A percentile compares a stretch with the other conserved stretches of the same genome.
These are phyloP conservation scores for Amyloporia xantha DNA, from an alignment of 768 basidiomycete species.

Conservation along the genomic window DNA sequence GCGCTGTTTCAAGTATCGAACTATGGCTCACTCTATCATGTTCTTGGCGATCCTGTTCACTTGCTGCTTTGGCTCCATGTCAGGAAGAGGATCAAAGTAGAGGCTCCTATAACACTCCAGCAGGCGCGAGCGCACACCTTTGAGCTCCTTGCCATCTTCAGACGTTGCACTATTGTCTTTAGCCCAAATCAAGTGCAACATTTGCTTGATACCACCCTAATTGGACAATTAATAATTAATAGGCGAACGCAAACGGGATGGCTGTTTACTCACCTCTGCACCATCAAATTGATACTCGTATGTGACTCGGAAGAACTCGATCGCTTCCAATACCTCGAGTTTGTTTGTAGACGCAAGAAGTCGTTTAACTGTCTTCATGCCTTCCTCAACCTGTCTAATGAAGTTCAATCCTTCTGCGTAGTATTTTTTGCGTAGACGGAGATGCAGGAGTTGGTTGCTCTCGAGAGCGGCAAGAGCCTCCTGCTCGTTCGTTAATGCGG, in stretches of 20 bases:
- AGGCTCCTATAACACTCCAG: slow-evolving; percentile 83
- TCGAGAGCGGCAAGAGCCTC: slow-evolving; percentile 64
- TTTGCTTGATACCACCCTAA: slow-evolving; percentile 85
- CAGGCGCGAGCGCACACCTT: slow-evolving; percentile 80
- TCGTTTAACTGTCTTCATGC: slow-evolving; percentile 66
- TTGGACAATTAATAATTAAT: background rate
- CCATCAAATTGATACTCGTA: slow-evolving; percentile 75
- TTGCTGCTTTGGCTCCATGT: slow-evolving; percentile 75
- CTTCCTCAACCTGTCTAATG: slow-evolving; percentile 60
- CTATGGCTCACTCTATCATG: slow-evolving; percentile 76
- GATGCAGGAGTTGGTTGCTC: slow-evolving; percentile 53
- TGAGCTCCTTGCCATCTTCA: slow-evolving; percentile 70
- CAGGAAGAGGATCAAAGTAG: slow-evolving; percentile 81
- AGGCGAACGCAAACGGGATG: background rate
- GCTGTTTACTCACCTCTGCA: slow-evolving; percentile 50
- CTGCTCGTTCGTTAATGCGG: slow-evolving; percentile 62
- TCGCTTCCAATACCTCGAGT: slow-evolving; percentile 74
- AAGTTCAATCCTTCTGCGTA: slow-evolving; percentile 81
- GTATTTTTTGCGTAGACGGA: slow-evolving; percentile 78
- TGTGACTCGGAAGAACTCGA: slow-evolving; percentile 84
- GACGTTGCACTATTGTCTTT: slow-evolving; percentile 85
- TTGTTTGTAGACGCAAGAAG: slow-evolving; percentile 85
- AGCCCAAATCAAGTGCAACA: slow-evolving; percentile 95
- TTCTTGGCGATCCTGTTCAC: slow-evolving; percentile 92
- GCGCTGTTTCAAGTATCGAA: background rate